Percentiles rank a stretch among this genome's conserved stretches.
Evolutionary conservation across 2,329 filamentous ascomycete species (phyloP).

Genomic region (Endocalyx cinctus): DNA sequence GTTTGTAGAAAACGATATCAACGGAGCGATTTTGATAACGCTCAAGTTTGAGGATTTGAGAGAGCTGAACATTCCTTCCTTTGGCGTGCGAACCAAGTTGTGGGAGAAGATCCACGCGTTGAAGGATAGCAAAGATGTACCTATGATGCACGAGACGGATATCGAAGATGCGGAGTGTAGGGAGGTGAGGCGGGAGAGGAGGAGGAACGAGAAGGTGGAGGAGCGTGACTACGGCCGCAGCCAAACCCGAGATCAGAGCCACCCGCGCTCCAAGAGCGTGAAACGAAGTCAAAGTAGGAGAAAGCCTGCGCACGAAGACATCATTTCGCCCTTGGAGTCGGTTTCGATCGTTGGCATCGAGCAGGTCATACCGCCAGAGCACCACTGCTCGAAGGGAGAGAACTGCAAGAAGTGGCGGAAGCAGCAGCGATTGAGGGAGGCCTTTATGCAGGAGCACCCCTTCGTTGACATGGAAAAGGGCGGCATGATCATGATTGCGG

Average conservation of each 20-base stretch:
- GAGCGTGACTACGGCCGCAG: constrained; percentile 5
- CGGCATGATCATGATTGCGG: constrained; percentile 70
- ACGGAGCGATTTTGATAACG: constrained; percentile 80
- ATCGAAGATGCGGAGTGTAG: constrained; percentile 57
- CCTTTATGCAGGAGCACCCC: constrained; percentile 72
- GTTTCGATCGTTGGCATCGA: constrained; percentile 91
- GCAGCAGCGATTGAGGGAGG: constrained; percentile 71
- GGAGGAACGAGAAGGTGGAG: constrained; percentile 30
- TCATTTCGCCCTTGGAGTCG: constrained; percentile 74
- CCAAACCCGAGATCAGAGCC: background rate
- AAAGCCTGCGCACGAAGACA: constrained; percentile 49
- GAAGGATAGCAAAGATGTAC: constrained; percentile 49
- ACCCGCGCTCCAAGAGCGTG: constrained; percentile 30
- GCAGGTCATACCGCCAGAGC: constrained; percentile 78
- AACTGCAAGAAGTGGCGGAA: constrained; percentile 78
- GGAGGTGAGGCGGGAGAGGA: constrained; percentile 42
- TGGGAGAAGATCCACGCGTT: constrained; percentile 76
- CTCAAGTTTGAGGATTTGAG: constrained; percentile 84
- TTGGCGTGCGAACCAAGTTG: constrained; percentile 72
- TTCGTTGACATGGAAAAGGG: constrained; percentile 54
- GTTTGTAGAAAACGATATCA: constrained; percentile 90
- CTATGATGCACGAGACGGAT: constrained; percentile 51
- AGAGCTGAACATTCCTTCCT: constrained; percentile 75
- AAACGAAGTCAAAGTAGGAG: constrained; percentile 25
- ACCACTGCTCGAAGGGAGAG: constrained; percentile 81